A percentile compares a stretch with the other conserved stretches of the same genome.
Evolutionary conservation across 2,329 filamentous ascomycete species (phyloP).

Genomic region (Penicillium capsulatum): DNA sequence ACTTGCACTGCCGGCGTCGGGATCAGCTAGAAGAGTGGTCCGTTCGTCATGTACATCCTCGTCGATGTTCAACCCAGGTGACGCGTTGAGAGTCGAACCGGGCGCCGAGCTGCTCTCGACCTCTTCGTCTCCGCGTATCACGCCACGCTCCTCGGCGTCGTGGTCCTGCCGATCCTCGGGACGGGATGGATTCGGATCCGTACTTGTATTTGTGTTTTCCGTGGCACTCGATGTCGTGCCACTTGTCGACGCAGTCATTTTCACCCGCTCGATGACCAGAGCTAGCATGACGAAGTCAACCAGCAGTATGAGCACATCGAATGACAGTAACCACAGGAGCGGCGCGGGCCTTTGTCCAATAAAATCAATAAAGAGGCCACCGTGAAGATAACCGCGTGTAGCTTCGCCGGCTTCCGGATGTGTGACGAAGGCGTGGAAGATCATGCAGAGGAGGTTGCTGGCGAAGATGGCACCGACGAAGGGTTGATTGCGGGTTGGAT

Average conservation of each 20-base stretch:
- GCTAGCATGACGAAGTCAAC: conserved; percentile 57
- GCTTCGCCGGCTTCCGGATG: conserved; percentile 51
- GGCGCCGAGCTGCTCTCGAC: conserved; percentile 38
- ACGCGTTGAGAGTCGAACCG: conserved; percentile 23
- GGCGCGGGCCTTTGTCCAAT: conserved; percentile 58
- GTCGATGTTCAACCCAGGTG: conserved; percentile 10
- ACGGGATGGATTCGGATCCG: conserved; percentile 7
- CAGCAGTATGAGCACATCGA: conserved; percentile 53
- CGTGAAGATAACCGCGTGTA: conserved; percentile 55
- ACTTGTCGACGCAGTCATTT: conserved; percentile 34
- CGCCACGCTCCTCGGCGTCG: conserved; percentile 58
- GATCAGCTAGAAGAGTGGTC: conserved; percentile 34
- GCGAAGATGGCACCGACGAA: conserved; percentile 53
- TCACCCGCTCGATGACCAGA: conserved; percentile 50
- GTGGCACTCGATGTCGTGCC: conserved; percentile 8
- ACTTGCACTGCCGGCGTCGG: conserved; percentile 22
- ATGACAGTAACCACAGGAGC: conserved; percentile 48
- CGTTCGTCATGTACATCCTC: conserved; percentile 27
- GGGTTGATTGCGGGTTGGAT: conserved; percentile 49
- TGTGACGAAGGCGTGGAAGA: conserved; percentile 53
- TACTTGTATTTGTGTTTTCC: conserved; percentile 8
- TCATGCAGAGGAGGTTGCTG: conserved; percentile 53
- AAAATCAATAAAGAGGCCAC: conserved; percentile 61
- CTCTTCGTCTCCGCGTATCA: conserved; percentile 40
- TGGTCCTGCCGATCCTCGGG: conserved; percentile 46